Conservation (phyloP, 108 stramenopile species). For the Skeletonema marinoi region DNA sequence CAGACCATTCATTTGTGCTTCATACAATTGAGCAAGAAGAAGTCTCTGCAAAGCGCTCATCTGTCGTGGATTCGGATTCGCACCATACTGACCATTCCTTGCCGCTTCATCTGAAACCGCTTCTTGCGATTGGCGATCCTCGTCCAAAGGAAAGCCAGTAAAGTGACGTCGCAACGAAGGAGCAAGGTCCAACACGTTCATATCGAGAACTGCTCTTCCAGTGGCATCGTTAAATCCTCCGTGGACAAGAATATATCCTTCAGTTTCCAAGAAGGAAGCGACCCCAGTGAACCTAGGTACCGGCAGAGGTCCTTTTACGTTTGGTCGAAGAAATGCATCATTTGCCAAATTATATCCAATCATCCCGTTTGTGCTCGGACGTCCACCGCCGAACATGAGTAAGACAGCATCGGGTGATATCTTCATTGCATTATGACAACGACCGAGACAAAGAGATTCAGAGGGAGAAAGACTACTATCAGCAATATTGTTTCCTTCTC, state of each 20-base stretch:
- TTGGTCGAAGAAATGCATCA: constrained; percentile 49
- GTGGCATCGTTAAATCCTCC: constrained; percentile 57
- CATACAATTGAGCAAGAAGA: not conserved
- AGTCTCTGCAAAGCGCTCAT: not conserved
- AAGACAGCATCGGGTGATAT: constrained; percentile 56
- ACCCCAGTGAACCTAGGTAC: constrained; percentile 53
- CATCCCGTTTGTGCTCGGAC: constrained; percentile 62
- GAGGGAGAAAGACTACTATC: constrained; percentile 24
- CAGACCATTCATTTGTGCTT: not conserved
- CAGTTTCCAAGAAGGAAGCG: constrained; percentile 35
- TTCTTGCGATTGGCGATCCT: not conserved
- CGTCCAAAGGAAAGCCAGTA: constrained; percentile 11
- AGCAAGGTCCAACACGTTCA: constrained; percentile 24
- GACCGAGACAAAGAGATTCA: constrained; percentile 57
- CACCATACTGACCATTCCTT: not conserved
- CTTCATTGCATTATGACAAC: constrained; percentile 55
- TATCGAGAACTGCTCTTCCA: constrained; percentile 14
- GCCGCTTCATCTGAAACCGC: constrained; percentile 5
- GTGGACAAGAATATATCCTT: constrained; percentile 57
- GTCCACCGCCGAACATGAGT: constrained; percentile 56
- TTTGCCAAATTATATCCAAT: constrained; percentile 46
- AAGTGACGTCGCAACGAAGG: constrained; percentile 20
- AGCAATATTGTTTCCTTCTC: not conserved
- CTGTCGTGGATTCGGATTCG: not conserved
- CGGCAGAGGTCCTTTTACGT: constrained; percentile 37